Percentiles rank a stretch among this genome's conserved stretches.
Conservation (phyloP, 164 flowering plant genomes). For the Houttuynia cordata region DNA sequence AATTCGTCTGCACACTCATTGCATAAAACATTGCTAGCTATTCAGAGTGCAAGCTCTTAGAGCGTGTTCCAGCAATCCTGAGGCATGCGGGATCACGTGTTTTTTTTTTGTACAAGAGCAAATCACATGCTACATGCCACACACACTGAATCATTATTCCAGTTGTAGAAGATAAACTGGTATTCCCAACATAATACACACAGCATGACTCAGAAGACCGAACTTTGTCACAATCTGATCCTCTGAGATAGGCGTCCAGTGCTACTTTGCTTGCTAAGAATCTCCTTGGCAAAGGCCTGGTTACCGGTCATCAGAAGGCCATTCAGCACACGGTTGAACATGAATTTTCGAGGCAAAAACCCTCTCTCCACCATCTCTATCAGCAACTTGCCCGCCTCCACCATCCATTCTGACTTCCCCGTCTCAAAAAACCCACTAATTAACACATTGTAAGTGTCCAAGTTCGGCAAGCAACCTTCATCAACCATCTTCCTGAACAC, state of each 20-base stretch:
- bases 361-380: conserved; percentile 86
- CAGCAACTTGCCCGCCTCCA: conserved; percentile 77
- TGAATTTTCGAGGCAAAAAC: conserved; percentile 60
- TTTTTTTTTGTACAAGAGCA: no score
- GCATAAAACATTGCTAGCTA: no score
- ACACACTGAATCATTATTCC: no score
- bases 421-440: conserved; percentile 74
- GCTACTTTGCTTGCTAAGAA: conserved; percentile 55
- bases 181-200: no score
- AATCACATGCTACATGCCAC: no score
- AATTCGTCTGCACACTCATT: no score
- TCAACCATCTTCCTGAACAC: conserved; percentile 50
- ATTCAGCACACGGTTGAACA: conserved; percentile 61
- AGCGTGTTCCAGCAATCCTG: no score
- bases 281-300: conserved; percentile 74
- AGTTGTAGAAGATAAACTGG: no score
- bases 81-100: no score
- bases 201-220: no score
- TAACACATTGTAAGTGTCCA: conserved; percentile 76
- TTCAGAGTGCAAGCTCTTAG: no score
- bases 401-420: conserved; percentile 61
- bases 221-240: conserved; percentile 36
- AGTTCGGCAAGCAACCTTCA: conserved; percentile 67
- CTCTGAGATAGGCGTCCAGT: conserved; percentile 48
- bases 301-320: conserved; percentile 79